These are phyloP conservation scores for Lodderomyces theae DNA, from an alignment of 1,139 yeast species.

Conservation along the genomic window DNA sequence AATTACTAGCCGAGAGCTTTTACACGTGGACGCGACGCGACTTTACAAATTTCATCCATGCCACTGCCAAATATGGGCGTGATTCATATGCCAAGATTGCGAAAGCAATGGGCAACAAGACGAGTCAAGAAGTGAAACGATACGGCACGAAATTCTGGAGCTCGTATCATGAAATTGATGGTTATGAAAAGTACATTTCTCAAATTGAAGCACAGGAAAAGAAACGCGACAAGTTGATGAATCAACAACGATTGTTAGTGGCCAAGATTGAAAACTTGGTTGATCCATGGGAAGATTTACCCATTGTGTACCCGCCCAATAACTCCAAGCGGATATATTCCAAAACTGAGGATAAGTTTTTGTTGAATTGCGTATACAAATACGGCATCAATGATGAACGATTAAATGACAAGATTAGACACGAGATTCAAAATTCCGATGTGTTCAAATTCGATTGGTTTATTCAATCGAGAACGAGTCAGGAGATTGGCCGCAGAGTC, in stretches of 20 bases:
- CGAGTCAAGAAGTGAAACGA: constrained; percentile 62
- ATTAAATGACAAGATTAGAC: constrained; percentile 72
- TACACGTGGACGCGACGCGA: constrained; percentile 85
- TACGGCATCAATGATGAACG: constrained; percentile 73
- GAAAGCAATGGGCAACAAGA: constrained; percentile 63
- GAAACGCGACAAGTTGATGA: constrained; percentile 58
- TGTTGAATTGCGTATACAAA: constrained; percentile 68
- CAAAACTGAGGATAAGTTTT: constrained; percentile 80
- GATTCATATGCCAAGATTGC: constrained; percentile 60
- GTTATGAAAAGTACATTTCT: constrained; percentile 78
- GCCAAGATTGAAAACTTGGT: constrained; percentile 59
- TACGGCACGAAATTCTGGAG: constrained; percentile 78
- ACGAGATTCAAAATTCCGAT: constrained; percentile 69
- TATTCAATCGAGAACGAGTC: constrained; percentile 77
- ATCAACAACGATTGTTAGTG: constrained; percentile 65
- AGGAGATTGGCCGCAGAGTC: constrained; percentile 79
- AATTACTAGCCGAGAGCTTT: constrained; percentile 64
- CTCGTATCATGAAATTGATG: constrained; percentile 69
- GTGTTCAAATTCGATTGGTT: constrained; percentile 89
- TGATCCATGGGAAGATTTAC: constrained; percentile 75
- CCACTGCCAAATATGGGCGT: constrained; percentile 79
- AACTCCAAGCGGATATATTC: constrained; percentile 85
- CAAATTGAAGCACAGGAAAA: constrained; percentile 89
- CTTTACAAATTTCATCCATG: constrained; percentile 79
- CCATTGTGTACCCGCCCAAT: constrained; percentile 85